These are phyloP conservation scores for Apiosordaria backusii DNA, from an alignment of 495 filamentous ascomycete genomes.

Conservation along the genomic window DNA sequence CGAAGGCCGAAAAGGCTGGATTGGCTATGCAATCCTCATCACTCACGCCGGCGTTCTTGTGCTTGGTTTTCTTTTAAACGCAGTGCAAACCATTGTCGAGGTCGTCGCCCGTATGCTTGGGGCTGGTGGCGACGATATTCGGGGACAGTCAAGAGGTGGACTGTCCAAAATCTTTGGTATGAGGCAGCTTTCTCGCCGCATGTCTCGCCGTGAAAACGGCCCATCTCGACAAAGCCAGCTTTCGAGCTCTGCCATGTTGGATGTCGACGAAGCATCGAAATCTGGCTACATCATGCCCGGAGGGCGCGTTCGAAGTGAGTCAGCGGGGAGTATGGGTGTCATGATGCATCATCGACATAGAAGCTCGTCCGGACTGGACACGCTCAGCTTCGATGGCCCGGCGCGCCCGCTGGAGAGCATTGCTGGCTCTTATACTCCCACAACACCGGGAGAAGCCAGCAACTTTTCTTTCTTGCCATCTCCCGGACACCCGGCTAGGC, in stretches of 20 bases:
- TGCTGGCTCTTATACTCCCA: conserved; percentile 60
- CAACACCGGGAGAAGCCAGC: conserved; percentile 63
- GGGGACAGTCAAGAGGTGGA: conserved; percentile 75
- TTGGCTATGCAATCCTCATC: conserved; percentile 87
- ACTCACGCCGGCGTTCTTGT: conserved; percentile 83
- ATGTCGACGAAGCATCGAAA: conserved; percentile 59
- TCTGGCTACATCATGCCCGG: conserved; percentile 59
- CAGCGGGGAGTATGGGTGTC: conserved; percentile 71
- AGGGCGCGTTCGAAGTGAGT: conserved; percentile 73
- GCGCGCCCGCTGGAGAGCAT: conserved; percentile 36
- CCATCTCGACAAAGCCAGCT: conserved; percentile 69
- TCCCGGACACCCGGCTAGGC: conserved; percentile 38
- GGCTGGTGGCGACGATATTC: conserved; percentile 69
- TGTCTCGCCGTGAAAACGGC: conserved; percentile 53
- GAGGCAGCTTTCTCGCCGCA: conserved; percentile 81
- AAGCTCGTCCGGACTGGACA: conserved; percentile 45
- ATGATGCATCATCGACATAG: conserved; percentile 50
- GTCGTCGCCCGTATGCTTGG: conserved; percentile 75
- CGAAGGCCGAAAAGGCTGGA: conserved; percentile 81
- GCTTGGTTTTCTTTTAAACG: conserved; percentile 92
- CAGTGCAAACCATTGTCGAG: conserved; percentile 84
- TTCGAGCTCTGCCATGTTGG: conserved; percentile 76
- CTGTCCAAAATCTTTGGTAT: conserved; percentile 87
- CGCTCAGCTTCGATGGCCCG: conserved; percentile 39
- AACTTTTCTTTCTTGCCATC: conserved; percentile 67